A percentile compares a stretch with the other conserved stretches of the same genome.
These are phyloP conservation scores for Suhomyces xylopsoci DNA, from an alignment of 805 yeast species.

Conservation along the genomic window DNA sequence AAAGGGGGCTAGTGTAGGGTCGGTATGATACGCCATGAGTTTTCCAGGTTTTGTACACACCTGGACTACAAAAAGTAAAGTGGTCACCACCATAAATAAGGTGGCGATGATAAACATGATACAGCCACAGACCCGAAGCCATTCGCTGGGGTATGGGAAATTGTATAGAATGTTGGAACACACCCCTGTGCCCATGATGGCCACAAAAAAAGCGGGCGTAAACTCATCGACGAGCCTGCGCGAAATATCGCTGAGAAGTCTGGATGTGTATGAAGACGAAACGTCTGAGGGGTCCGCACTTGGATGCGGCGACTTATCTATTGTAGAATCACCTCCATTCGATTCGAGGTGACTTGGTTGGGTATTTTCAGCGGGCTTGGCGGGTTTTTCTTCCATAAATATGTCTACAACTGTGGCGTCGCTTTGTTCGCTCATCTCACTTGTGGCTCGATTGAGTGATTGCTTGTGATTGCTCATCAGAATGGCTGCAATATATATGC, in stretches of 20 bases:
- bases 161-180: slow-evolving; percentile 55
- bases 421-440: background rate
- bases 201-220: slow-evolving; percentile 60
- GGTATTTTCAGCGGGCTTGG: background rate
- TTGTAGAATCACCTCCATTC: background rate
- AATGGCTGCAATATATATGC: background rate
- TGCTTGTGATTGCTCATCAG: background rate
- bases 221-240: slow-evolving; percentile 21
- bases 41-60: slow-evolving; percentile 28
- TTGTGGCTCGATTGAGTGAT: background rate
- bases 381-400: background rate
- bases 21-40: slow-evolving; percentile 19
- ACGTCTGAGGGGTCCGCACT: slow-evolving; percentile 1
- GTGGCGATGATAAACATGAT: slow-evolving; percentile 63
- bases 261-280: background rate
- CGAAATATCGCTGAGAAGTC: slow-evolving; percentile 1
- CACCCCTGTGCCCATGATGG: slow-evolving; percentile 87
- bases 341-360: background rate
- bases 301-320: background rate
- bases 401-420: background rate
- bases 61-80: slow-evolving; percentile 41
- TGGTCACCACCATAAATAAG: slow-evolving; percentile 43
- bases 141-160: slow-evolving; percentile 62
- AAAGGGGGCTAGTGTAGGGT: slow-evolving; percentile 52
- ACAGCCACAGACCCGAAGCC: slow-evolving; percentile 57